These are phyloP conservation scores for Tillandsia fasciculata DNA, from an alignment of 176 grass and related monocot genomes.

Conservation along the genomic window DNA sequence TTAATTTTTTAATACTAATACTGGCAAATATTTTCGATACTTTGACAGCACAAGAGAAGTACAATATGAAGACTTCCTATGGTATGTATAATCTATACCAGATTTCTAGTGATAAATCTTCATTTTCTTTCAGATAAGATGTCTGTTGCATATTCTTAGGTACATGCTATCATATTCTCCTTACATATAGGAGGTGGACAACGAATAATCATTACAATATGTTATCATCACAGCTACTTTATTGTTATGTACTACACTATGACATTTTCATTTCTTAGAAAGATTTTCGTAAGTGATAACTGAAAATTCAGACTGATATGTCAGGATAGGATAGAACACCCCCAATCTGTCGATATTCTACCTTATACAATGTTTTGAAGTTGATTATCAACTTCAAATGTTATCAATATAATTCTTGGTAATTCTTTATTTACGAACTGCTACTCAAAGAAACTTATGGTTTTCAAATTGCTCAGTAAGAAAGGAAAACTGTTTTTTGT, in stretches of 20 bases:
- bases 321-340: no score
- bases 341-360: no score
- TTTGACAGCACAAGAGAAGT: slow-evolving; percentile 62
- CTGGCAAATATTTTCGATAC: slow-evolving; percentile 1
- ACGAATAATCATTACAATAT: not conserved
- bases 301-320: no score
- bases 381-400: no score
- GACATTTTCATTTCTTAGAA: no score
- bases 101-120: not conserved
- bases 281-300: no score
- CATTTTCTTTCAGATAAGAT: not conserved
- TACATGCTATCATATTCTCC: not conserved
- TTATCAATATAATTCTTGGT: no score
- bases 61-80: slow-evolving; percentile 81
- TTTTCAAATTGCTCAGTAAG: not conserved
- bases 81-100: slow-evolving; percentile 39
- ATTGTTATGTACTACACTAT: not conserved
- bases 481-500: not conserved
- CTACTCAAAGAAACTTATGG: no score
- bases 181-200: not conserved
- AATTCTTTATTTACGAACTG: no score
- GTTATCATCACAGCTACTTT: not conserved
- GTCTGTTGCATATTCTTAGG: not conserved
- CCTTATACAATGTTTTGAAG: no score
- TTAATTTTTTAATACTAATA: slow-evolving; percentile 13